Base-by-base conservation (phyloP, 2,329 filamentous ascomycete species). In the Fusarium luffae region DNA sequence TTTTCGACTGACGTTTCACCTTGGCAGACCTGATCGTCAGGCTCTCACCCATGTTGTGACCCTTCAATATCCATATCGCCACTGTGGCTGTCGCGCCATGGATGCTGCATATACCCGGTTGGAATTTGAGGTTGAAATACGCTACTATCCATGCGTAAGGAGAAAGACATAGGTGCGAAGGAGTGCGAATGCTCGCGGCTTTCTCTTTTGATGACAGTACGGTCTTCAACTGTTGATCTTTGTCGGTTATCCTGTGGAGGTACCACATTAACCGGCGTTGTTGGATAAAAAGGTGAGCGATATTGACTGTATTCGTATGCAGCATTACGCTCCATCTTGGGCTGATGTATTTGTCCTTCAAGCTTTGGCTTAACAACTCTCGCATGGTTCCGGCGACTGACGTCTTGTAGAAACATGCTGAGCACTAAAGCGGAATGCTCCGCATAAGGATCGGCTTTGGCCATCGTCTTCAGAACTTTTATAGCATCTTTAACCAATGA, bases 391-490 rank as follows among this genome's bases (percentile, higher is more conserved):
- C 47, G 46, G 7, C 16, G 49, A 19, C 50, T 40, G 12, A 74
- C 59, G 5, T 67, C 71, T 14, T 56, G 47, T 10, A 80, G 77
- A 63, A 89, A 88, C 8, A 80, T 82, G 5, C 79, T 78, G 14
- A 88, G 75, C 37, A 88, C 88, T 56, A 82, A 84, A 12, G 81
- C 76, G 6, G 87, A 81, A 7, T 85, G 80, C 5, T 78, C 73
- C 4, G 85, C 86, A 70, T 88, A 84, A 2, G 81, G 79, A 63
- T 88, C 86, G 3, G 75, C 78, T 28, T 80, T 72, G 10, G 84
- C 81, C 69, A 85, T 86, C 70, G 84, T 85, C 5, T 77, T 74
- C 75, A 88, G 80, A 44, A 88, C 83, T 3, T 76, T 70, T n/a
- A 87, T 81, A 10, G 84, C 81, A 34, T 82, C 80, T 0, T 70